Evolutionary conservation across 208 protist genomes (phyloP).

Genomic region (Naegleria gruberi): DNA sequence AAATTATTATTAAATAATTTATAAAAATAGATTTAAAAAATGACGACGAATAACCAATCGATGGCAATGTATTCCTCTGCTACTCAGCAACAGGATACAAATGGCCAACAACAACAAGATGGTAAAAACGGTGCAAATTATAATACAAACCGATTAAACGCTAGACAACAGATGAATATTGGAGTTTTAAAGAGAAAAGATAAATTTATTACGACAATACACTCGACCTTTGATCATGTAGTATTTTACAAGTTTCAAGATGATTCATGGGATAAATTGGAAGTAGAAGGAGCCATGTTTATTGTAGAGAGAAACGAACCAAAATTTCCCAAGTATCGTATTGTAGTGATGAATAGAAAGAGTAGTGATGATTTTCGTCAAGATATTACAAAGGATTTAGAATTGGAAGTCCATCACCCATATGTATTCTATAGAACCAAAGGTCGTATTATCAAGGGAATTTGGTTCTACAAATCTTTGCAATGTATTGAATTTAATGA

Average conservation of each 20-base stretch:
- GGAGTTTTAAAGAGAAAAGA: not conserved
- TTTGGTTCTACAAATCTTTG: not conserved
- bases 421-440: not conserved
- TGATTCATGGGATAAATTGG: not conserved
- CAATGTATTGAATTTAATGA: not conserved
- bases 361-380: not conserved
- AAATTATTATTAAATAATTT: no score
- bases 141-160: not conserved
- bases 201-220: not conserved
- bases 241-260: not conserved
- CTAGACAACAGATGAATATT: not conserved
- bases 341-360: slow-evolving; percentile 5
- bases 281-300: not conserved
- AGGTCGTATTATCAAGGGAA: not conserved
- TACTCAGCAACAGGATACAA: no score
- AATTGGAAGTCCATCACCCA: not conserved
- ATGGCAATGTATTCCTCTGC: no score
- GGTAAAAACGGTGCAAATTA: no score
- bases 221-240: not conserved
- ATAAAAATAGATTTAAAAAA: no score
- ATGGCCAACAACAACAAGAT: no score
- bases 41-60: no score
- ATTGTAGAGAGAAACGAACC: not conserved
- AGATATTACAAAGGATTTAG: not conserved
- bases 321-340: not conserved